A percentile compares a stretch with the other conserved stretches of the same genome.
Conservation (phyloP, 306 rosid species). For the Adenanthera pavonina region DNA sequence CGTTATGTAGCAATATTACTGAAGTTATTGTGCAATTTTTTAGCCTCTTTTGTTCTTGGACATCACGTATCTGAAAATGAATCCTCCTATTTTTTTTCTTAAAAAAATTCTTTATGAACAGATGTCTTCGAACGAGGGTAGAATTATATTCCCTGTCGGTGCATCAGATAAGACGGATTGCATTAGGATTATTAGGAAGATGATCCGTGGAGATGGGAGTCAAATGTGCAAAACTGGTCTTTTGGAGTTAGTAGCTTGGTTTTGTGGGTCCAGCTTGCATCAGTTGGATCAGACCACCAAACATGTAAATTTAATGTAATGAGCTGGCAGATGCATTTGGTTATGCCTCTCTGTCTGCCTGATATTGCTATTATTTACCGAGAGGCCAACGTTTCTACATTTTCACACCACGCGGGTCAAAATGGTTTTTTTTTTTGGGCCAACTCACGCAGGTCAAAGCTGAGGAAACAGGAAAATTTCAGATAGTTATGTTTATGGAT, state of each 20-base stretch:
- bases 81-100: too few species aligned
- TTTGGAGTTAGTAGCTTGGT: neutral
- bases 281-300: neutral
- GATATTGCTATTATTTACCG: neutral
- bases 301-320: neutral
- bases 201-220: neutral
- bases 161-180: neutral
- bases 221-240: neutral
- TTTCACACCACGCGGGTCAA: neutral
- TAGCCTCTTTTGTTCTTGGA: neutral
- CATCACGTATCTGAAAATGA: neutral
- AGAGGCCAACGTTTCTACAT: neutral
- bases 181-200: neutral
- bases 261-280: neutral
- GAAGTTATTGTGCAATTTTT: neutral
- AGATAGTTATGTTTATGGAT: too few species aligned
- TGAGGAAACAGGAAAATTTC: too few species aligned
- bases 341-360: neutral
- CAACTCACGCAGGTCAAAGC: too few species aligned
- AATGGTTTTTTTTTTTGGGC: too few species aligned
- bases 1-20: neutral
- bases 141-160: neutral
- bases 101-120: neutral
- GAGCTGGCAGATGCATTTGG: neutral
- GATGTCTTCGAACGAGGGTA: neutral